These are phyloP conservation scores for Lactarius vividus DNA, from an alignment of 768 basidiomycete species.

Conservation along the genomic window DNA sequence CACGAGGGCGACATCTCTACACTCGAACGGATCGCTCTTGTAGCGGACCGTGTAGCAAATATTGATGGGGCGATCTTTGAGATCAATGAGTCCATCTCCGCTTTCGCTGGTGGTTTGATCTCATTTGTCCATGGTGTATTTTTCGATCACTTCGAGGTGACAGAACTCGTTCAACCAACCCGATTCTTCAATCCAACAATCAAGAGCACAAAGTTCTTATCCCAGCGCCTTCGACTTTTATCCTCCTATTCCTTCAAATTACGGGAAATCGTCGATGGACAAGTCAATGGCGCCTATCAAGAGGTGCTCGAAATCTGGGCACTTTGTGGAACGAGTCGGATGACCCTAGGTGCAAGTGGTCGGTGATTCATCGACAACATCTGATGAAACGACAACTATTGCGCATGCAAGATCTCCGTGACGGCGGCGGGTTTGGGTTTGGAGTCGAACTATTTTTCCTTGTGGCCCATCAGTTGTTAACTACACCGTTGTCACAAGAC, in stretches of 20 bases:
- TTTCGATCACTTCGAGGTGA: no score
- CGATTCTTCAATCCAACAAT: not conserved
- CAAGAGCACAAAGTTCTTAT: not conserved
- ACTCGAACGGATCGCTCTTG: no score
- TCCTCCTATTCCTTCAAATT: not conserved
- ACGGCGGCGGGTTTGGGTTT: not conserved
- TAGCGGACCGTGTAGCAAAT: no score
- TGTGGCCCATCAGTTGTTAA: not conserved
- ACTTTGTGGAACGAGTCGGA: not conserved
- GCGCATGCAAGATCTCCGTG: not conserved
- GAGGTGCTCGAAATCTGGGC: not conserved
- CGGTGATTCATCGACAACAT: not conserved
- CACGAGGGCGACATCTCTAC: no score
- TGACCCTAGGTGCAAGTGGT: not conserved
- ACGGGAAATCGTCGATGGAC: not conserved
- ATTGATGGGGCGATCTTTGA: no score
- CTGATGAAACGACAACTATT: not conserved
- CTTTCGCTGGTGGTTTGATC: not conserved
- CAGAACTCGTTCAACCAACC: no score
- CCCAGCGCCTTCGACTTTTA: not conserved
- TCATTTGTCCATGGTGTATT: no score
- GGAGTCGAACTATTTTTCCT: not conserved
- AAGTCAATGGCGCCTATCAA: not conserved
- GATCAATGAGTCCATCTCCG: no score
- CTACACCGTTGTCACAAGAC: not conserved